A percentile compares a stretch with the other conserved stretches of the same genome.
phyloP scores from a whole-genome alignment of 2,329 filamentous ascomycete genomes.

The Ophiostoma novo-ulmi region DNA sequence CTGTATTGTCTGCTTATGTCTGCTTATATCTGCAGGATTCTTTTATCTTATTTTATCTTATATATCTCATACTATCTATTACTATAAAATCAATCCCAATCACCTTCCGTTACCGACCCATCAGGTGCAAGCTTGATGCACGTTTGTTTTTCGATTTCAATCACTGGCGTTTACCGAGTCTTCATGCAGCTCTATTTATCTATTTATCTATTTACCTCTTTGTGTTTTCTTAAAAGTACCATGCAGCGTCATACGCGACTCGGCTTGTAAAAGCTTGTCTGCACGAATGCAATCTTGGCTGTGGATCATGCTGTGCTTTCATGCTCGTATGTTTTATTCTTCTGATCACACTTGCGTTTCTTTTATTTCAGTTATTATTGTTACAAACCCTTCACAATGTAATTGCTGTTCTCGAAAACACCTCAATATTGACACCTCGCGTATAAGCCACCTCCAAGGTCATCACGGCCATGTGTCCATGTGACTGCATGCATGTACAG shows the following conservation, averaged over 20 bases:
- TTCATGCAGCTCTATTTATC: neutral
- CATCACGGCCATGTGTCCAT: no score
- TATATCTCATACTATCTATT: neutral
- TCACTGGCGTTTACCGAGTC: constrained; percentile 5
- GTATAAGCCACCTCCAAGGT: no score
- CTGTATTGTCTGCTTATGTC: neutral
- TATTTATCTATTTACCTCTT: neutral
- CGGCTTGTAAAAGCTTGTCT: constrained; percentile 5
- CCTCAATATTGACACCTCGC: no score
- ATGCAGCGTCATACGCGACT: neutral
- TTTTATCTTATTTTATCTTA: neutral
- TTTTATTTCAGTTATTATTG: no score
- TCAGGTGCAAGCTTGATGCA: constrained; percentile 2
- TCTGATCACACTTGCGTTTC: neutral
- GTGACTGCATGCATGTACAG: no score
- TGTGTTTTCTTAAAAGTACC: neutral
- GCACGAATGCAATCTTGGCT: constrained; percentile 11
- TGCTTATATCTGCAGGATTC: neutral
- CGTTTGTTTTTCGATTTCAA: neutral
- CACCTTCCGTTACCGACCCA: neutral
- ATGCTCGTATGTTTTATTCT: neutral
- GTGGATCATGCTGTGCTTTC: neutral
- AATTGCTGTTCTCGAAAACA: no score
- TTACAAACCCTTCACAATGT: no score
- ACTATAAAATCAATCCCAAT: neutral